Evolutionary conservation across 441 rosid species (phyloP).

Genomic region (Euphorbia corollata): DNA sequence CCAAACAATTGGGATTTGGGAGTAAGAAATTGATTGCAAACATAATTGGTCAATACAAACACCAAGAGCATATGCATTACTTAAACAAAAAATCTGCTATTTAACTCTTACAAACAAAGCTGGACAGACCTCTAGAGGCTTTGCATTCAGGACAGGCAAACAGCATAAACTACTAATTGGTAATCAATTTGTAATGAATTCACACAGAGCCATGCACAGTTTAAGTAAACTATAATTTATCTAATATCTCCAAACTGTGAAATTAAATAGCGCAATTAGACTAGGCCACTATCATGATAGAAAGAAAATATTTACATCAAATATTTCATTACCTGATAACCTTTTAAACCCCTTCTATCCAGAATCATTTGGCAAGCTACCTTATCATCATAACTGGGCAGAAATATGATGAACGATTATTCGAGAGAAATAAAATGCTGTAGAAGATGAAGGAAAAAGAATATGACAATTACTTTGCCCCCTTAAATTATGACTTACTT

Average conservation of each 20-base stretch:
- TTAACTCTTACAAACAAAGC: not conserved
- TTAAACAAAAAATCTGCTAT: not conserved
- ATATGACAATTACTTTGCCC: not conserved
- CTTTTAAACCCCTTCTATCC: slow-evolving; percentile 82
- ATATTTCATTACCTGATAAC: slow-evolving; percentile 73
- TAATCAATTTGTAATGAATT: not conserved
- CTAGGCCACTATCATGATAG: not conserved
- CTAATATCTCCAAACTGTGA: not conserved
- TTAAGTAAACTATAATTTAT: not conserved
- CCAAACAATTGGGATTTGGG: not conserved
- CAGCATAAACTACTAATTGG: not conserved
- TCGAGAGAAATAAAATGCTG: slow-evolving; percentile 11
- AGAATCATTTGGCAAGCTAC: slow-evolving; percentile 91
- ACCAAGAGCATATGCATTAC: slow-evolving; percentile 1
- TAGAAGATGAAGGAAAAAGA: not conserved
- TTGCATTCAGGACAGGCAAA: not conserved
- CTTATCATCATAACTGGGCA: slow-evolving; percentile 82
- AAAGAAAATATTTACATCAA: slow-evolving; percentile 14
- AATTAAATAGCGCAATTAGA: not conserved
- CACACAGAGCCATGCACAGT: not conserved
- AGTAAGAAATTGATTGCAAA: not conserved
- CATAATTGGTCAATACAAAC: not conserved
- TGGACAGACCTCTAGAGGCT: not conserved
- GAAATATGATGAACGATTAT: slow-evolving; percentile 20
- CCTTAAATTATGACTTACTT: slow-evolving; percentile 52